Conservation (phyloP, 2,329 filamentous ascomycete genomes). For the Proliferodiscus dingleyae region DNA sequence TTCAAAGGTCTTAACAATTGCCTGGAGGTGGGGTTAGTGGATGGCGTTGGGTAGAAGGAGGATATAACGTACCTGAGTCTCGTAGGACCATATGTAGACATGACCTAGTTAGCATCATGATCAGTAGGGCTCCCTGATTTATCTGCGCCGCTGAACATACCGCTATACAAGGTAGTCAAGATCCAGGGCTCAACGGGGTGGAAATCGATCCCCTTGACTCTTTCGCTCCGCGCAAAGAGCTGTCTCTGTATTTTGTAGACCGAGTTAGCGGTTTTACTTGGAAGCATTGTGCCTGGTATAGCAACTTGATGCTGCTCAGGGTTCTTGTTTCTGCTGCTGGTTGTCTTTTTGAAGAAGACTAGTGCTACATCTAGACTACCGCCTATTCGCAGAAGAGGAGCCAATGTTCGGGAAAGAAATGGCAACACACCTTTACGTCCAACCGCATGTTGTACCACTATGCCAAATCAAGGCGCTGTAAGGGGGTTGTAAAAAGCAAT, state of each 20-base stretch:
- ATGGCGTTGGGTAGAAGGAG: neutral
- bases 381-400: constrained; percentile 2
- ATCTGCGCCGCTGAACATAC: constrained; percentile 44
- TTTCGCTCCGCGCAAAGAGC: constrained; percentile 84
- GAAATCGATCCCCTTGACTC: constrained; percentile 96
- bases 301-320: constrained; percentile 20
- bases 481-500: constrained; percentile 15
- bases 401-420: constrained; percentile 1
- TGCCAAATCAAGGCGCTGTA: constrained; percentile 11
- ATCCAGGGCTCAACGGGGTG: constrained; percentile 97
- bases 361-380: constrained; percentile 8
- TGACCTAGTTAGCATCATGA: constrained; percentile 59
- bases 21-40: constrained; percentile 37
- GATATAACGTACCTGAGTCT: constrained; percentile 60
- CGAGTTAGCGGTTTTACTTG: constrained; percentile 31
- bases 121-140: constrained; percentile 5
- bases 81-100: constrained; percentile 99
- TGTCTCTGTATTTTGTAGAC: constrained; percentile 56
- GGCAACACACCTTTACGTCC: constrained; percentile 50
- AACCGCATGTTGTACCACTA: constrained; percentile 45
- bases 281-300: constrained; percentile 17
- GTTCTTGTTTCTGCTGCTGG: constrained; percentile 14
- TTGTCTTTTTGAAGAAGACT: constrained; percentile 1
- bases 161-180: constrained; percentile 92
- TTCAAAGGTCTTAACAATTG: constrained; percentile 98